A percentile compares a stretch with the other conserved stretches of the same genome.
phyloP scores from a whole-genome alignment of 2,329 filamentous ascomycete genomes.

The Arthrinium phaeospermum region DNA sequence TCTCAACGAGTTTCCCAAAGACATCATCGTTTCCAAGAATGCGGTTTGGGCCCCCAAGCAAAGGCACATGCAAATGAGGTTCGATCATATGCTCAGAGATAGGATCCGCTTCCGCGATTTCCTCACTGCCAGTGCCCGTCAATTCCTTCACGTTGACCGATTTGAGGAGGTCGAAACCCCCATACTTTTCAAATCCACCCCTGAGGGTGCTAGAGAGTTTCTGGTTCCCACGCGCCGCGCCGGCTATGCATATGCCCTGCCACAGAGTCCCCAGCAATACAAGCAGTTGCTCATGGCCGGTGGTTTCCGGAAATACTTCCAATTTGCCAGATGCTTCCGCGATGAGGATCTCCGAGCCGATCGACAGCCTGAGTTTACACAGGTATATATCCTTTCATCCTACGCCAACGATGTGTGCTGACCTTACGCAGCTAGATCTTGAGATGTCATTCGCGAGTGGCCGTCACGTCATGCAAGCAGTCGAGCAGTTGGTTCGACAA shows the following conservation, averaged over 20 bases:
- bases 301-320: slow-evolving; percentile 82
- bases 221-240: slow-evolving; percentile 82
- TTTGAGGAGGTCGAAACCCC: slow-evolving; percentile 86
- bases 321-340: slow-evolving; percentile 92
- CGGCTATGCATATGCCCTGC: slow-evolving; percentile 85
- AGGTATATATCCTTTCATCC: slow-evolving; percentile 60
- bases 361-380: slow-evolving; percentile 94
- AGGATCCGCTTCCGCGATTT: slow-evolving; percentile 74
- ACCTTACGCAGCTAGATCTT: slow-evolving; percentile 73
- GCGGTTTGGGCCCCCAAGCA: slow-evolving; percentile 76
- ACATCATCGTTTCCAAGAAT: slow-evolving; percentile 77
- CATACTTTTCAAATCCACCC: slow-evolving; percentile 94
- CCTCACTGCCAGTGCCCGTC: slow-evolving; percentile 41
- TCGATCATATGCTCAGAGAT: slow-evolving; percentile 68
- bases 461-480: slow-evolving; percentile 67
- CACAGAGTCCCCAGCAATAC: slow-evolving; percentile 97
- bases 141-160: slow-evolving; percentile 55
- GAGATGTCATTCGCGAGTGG: slow-evolving; percentile 88
- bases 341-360: slow-evolving; percentile 94
- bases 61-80: slow-evolving; percentile 85
- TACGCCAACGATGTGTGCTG: slow-evolving; percentile 14
- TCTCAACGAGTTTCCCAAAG: slow-evolving; percentile 75
- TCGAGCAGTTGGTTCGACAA: slow-evolving; percentile 57
- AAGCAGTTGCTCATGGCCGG: slow-evolving; percentile 97
- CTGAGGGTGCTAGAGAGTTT: slow-evolving; percentile 94